Base-by-base conservation (phyloP, 2,329 filamentous ascomycete species). In the Ophiosphaerella herpotricha region DNA sequence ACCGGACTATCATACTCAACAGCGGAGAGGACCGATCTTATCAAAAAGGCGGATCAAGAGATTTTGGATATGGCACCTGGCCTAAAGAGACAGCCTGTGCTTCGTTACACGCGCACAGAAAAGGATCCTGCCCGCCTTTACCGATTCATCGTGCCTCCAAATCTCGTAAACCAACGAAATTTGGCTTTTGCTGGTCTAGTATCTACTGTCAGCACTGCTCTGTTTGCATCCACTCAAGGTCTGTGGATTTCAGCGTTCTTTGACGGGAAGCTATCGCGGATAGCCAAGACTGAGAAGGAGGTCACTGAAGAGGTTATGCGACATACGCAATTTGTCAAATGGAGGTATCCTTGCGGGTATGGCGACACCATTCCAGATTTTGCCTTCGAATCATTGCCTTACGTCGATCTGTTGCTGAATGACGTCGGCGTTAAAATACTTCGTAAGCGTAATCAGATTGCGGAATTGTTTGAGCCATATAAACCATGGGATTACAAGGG, bases 351-450 rank as follows among this genome's bases (percentile, higher is more conserved):
- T 1, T 78, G 75, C 2, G 87, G 86, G 0, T 84, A 83, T 61
- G 87, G 87, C 1, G 76, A 74, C 31, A 79, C 76, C 62, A 77
- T 80, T 47, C 85, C 85, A 0, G 87, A 89, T 66, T 86, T 90
- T 58, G 84, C 88, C 16, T 91, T 91, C 61, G 89, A 92, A 67
- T 81, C 80, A 0, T 67, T 91, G 39, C 87, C 88, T 1, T 92
- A 91, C 58, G 63, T 89, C 5, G 88, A 92, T 67, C 63, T 88
- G 63, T 67, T 92, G 63, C 61, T 89, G 45, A 72, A 75, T 3
- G 89, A 92, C 66, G 61, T 92, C 44, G 87, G 85, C 0, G 65
- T 92, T 2, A 44, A 44, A n/a, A 74, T 74, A 5, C 75, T 80
- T 54, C 75, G 85, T 29, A 88, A 88, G 74, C 45, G 56, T 1